A percentile compares a stretch with the other conserved stretches of the same genome.
Evolutionary conservation across 2,329 filamentous ascomycete species (phyloP).

Genomic region (Pseudomassariella vexata): DNA sequence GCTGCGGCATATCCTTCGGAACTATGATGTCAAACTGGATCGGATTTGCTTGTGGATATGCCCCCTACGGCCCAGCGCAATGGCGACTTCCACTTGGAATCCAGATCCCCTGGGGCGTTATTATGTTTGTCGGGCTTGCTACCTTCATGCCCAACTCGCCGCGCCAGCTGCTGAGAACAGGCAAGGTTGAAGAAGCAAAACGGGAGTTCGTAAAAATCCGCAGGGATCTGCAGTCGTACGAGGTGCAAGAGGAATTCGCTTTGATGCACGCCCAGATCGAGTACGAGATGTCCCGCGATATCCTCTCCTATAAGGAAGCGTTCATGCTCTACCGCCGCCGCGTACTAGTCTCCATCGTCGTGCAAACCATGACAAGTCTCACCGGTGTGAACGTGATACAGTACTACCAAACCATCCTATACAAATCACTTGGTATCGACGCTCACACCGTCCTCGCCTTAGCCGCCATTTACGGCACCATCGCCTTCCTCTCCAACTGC

Average conservation of each 20-base stretch:
- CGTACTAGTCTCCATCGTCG: conserved; percentile 46
- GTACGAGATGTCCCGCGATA: conserved; percentile 51
- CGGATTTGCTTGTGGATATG: conserved; percentile 47
- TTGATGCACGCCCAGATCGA: conserved; percentile 50
- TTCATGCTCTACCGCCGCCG: conserved; percentile 45
- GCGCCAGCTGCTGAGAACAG: conserved; percentile 43
- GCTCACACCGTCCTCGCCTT: conserved; percentile 44
- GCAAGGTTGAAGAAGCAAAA: conserved; percentile 41
- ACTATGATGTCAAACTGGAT: conserved; percentile 54
- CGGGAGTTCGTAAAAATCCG: conserved; percentile 41
- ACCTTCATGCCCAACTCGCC: conserved; percentile 54
- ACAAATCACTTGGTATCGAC: conserved; percentile 46
- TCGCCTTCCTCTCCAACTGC: conserved; percentile 36
- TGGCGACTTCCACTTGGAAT: conserved; percentile 50
- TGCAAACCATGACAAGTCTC: conserved; percentile 51
- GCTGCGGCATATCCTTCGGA: conserved; percentile 48
- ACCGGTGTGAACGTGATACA: conserved; percentile 54
- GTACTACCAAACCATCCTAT: conserved; percentile 44
- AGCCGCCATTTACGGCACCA: conserved; percentile 48
- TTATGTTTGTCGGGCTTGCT: conserved; percentile 45
- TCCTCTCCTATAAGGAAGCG: conserved; percentile 45
- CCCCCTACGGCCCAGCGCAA: conserved; percentile 44
- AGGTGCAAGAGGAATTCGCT: conserved; percentile 43
- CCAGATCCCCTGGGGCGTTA: conserved; percentile 50
- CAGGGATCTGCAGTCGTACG: conserved; percentile 35